Evolutionary conservation across 148 eudicot genomes (phyloP).

Genomic region (Camellia sinensis): DNA sequence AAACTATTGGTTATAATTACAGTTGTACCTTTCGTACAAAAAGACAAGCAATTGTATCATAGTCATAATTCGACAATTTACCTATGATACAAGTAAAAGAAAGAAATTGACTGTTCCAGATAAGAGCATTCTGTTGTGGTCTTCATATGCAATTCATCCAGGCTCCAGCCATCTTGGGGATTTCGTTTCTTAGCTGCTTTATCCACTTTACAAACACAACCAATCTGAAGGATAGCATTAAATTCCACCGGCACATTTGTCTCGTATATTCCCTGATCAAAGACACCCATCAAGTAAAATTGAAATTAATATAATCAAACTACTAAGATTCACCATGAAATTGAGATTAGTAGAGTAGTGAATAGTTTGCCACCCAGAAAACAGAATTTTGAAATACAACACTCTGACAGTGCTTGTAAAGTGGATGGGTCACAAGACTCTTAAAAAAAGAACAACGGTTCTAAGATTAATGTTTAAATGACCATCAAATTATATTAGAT

Average conservation of each 20-base stretch:
- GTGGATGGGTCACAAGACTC: no score
- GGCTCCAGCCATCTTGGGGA: slow-evolving; percentile 70
- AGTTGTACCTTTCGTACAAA: not conserved
- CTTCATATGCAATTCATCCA: slow-evolving; percentile 87
- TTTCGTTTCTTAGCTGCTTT: slow-evolving; percentile 69
- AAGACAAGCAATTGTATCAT: not conserved
- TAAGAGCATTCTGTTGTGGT: slow-evolving; percentile 87
- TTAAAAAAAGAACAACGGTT: not conserved
- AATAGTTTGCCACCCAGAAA: not conserved
- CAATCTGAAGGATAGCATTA: slow-evolving; percentile 78
- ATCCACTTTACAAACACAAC: slow-evolving; percentile 92
- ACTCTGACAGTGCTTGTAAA: not conserved
- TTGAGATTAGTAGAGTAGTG: not conserved
- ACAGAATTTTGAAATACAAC: not conserved
- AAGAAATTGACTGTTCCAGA: slow-evolving; percentile 66
- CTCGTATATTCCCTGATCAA: slow-evolving; percentile 89
- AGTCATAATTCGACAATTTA: slow-evolving; percentile 18
- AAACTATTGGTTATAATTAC: not conserved
- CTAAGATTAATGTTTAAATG: not conserved
- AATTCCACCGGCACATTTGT: slow-evolving; percentile 74
- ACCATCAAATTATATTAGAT: not conserved
- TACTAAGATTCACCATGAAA: not conserved
- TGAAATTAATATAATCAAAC: slow-evolving; percentile 1
- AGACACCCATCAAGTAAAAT: slow-evolving; percentile 5
- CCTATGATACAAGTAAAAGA: slow-evolving; percentile 96